A percentile compares a stretch with the other conserved stretches of the same genome.
Conservation (phyloP, 768 basidiomycete genomes). For the Panus rudis region DNA sequence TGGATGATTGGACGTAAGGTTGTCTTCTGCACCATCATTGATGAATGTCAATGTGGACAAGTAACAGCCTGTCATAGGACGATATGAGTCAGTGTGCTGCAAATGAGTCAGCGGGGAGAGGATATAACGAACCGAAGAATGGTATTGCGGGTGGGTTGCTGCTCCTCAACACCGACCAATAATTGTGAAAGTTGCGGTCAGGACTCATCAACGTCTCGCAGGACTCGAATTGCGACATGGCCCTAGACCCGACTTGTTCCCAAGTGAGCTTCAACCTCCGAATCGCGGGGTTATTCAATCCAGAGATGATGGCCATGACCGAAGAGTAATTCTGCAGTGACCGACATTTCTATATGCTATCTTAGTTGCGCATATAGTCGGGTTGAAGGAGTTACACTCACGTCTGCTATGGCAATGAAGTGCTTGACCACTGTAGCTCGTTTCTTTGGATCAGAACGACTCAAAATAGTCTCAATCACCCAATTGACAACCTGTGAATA, state of each 20-base stretch:
- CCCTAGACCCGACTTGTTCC: slow-evolving; percentile 77
- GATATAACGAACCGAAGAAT: slow-evolving; percentile 68
- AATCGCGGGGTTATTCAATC: slow-evolving; percentile 89
- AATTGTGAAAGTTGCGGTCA: slow-evolving; percentile 24
- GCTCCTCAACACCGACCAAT: slow-evolving; percentile 73
- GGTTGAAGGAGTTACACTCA: neutral
- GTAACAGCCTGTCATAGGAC: slow-evolving; percentile 51
- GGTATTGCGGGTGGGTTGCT: slow-evolving; percentile 93
- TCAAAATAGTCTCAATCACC: neutral
- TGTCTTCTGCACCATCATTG: slow-evolving; percentile 53
- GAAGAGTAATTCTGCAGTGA: slow-evolving; percentile 88
- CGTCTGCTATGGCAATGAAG: neutral
- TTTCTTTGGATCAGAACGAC: neutral
- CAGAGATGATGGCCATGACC: slow-evolving; percentile 95
- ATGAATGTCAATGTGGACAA: slow-evolving; percentile 54
- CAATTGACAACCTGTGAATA: neutral
- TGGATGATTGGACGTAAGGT: slow-evolving; percentile 31
- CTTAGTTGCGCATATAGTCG: neutral
- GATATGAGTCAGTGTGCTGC: neutral
- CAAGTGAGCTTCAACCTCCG: slow-evolving; percentile 89
- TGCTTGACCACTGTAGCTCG: neutral
- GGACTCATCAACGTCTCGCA: neutral
- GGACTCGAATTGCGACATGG: slow-evolving; percentile 42
- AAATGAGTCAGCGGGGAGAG: neutral
- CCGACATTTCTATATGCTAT: slow-evolving; percentile 66